Base-by-base conservation (phyloP, 2,329 filamentous ascomycete genomes). In the Capronia coronata region DNA sequence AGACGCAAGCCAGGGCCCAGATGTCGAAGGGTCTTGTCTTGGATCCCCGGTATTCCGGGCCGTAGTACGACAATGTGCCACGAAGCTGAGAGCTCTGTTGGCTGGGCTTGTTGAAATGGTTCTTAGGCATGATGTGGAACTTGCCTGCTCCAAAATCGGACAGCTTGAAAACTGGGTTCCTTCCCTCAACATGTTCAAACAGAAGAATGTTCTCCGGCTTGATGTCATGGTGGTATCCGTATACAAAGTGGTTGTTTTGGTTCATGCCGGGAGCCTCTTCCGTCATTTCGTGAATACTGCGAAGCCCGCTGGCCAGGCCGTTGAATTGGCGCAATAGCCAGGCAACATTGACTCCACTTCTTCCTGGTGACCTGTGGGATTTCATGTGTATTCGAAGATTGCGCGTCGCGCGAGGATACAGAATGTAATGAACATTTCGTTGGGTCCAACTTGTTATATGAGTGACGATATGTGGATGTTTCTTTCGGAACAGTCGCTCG, bases 191-290 rank as follows among this genome's bases (percentile, higher is more conserved):
- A 34, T 34, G 30, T n/a, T 34, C 30, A 22, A 46, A 53, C 9
- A 54, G 37, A 9, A 54, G 44, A 18, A 54, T 51, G 40, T 54
- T 54, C 16, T 41, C 23, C 9, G 48, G 48, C 14, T 54, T 47
- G 19, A 54, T 38, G 25, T 54, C 48, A 39, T 51, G 48, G 30
- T 54, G 51, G 22, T 48, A 54, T 13, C 51, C 51, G 11, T 21
- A 25, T 5, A 34, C 30, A 34, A 34, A 34, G 30, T 34, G 30
- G 14, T 34, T 34, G 30, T 16, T 39, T 9, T 21, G 16, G 11
- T 23, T 22, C 16, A 38, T 25, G 11, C 23, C 29, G 2, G 40
- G 5, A 4, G 22, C 23, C 9, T 21, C 30, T 19, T 40, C 39
- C 10, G 37, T 41, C 13, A 54, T 25, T 16, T 51, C 14, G 19